Percentiles rank a stretch among this genome's conserved stretches.
phyloP scores from a whole-genome alignment of 441 rosid genomes.

The Populus hybrid region DNA sequence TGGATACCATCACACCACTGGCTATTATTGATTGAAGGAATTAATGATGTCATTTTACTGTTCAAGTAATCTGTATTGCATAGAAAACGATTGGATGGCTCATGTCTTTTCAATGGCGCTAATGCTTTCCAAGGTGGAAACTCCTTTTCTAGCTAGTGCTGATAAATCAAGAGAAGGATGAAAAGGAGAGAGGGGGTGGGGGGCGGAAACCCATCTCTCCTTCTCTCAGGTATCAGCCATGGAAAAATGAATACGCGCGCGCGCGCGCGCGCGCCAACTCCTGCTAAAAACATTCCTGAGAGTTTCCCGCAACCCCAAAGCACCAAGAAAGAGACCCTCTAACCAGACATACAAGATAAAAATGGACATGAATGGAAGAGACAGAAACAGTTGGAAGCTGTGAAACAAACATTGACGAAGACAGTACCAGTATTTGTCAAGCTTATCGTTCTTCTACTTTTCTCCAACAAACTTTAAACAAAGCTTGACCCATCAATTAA shows the following conservation, averaged over 20 bases:
- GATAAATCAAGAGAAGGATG: too few relatives aligned
- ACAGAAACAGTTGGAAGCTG: constrained; percentile 25
- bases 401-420: constrained; percentile 32
- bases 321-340: constrained; percentile 29
- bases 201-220: background rate
- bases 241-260: too few relatives aligned
- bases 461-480: constrained; percentile 3
- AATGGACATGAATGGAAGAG: constrained; percentile 28
- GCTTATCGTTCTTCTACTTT: background rate
- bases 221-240: background rate
- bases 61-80: background rate
- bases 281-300: constrained; percentile 15
- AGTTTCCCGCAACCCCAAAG: constrained; percentile 13
- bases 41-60: background rate
- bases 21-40: background rate
- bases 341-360: constrained; percentile 32
- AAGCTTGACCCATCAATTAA: constrained; percentile 15
- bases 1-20: constrained; percentile 2
- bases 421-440: constrained; percentile 20
- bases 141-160: background rate
- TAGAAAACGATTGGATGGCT: constrained; percentile 4
- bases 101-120: background rate
- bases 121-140: background rate
- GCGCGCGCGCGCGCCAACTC: too few relatives aligned
- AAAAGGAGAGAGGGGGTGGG: background rate